A percentile compares a stretch with the other conserved stretches of the same genome.
phyloP scores from a whole-genome alignment of 169 alveolate genomes.

The Cryptosporidium bovis region DNA sequence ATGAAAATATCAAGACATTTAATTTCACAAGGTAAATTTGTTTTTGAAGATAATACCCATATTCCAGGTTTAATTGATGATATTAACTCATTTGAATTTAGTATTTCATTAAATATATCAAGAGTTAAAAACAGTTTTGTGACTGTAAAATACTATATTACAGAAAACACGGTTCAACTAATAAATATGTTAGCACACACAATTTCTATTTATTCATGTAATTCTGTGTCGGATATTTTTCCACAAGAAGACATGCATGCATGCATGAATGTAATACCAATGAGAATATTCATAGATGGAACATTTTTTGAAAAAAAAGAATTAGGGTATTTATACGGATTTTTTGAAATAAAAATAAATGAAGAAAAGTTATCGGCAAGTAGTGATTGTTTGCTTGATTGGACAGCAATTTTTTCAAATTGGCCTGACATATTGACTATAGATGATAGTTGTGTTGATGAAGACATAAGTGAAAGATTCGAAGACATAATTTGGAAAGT shows the following conservation, averaged over 20 bases:
- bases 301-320: constrained; percentile 14
- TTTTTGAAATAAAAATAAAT: constrained; percentile 24
- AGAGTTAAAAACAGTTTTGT: neutral
- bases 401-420: constrained; percentile 29
- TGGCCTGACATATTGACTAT: constrained; percentile 1
- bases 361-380: neutral
- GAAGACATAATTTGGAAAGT: neutral
- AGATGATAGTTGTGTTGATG: neutral
- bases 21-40: neutral
- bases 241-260: neutral
- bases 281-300: constrained; percentile 37
- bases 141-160: constrained; percentile 28
- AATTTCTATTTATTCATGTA: neutral
- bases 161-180: constrained; percentile 1
- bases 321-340: neutral
- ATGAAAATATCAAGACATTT: constrained; percentile 22
- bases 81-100: constrained; percentile 43
- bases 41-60: constrained; percentile 28
- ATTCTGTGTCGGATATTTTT: neutral
- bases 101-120: constrained; percentile 9
- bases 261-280: constrained; percentile 13
- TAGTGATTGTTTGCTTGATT: constrained; percentile 19
- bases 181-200: neutral
- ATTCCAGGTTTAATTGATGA: neutral
- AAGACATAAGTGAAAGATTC: neutral